Conservation (phyloP, 257 asterid genomes). For the Solanum peruvianum region DNA sequence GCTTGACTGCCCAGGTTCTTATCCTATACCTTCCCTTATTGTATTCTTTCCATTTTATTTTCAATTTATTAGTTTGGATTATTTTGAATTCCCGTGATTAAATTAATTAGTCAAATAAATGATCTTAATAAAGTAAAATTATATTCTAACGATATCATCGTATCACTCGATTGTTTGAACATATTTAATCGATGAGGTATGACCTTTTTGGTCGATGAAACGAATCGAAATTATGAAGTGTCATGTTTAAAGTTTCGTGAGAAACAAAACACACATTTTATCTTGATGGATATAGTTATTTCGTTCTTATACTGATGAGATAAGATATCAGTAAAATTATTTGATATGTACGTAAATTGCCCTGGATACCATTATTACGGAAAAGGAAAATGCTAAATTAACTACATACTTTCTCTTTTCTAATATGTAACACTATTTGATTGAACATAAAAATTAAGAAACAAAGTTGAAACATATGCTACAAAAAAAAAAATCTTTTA, state of each 20-base stretch:
- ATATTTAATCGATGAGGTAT: neutral
- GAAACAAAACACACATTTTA: neutral
- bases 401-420: neutral
- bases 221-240: neutral
- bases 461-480: neutral
- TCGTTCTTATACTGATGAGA: too few relatives aligned
- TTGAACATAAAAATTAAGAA: neutral
- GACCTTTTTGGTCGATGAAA: neutral
- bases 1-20: slow-evolving; percentile 93
- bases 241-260: neutral
- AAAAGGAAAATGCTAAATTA: neutral
- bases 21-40: neutral
- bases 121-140: neutral
- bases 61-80: neutral
- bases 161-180: neutral
- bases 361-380: fast-evolving
- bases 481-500: too few relatives aligned
- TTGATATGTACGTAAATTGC: neutral
- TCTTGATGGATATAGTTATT: too few relatives aligned
- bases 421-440: neutral
- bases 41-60: neutral
- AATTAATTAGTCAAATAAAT: neutral
- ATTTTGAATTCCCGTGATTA: neutral
- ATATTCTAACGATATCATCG: neutral
- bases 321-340: neutral